phyloP scores from a whole-genome alignment of 257 asterid genomes.

The Galeopsis tetrahit region DNA sequence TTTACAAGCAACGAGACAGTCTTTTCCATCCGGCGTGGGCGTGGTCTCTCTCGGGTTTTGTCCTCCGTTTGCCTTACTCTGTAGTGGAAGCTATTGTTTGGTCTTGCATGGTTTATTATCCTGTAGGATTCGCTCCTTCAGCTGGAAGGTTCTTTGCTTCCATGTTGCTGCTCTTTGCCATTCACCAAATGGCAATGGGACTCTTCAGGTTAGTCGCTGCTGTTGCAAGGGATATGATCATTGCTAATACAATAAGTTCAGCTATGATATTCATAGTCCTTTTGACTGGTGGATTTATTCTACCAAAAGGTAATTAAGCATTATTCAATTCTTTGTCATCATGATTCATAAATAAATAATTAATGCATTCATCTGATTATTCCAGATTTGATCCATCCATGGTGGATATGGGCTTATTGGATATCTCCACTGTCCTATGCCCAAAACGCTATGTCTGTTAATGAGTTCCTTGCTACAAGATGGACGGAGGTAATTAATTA shows the following conservation, averaged over 20 bases:
- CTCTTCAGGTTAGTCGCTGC: constrained; percentile 87
- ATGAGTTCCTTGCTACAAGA: constrained; percentile 79
- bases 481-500: constrained; percentile 68
- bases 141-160: constrained; percentile 79
- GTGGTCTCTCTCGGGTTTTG: constrained; percentile 75
- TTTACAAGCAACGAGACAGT: constrained; percentile 91
- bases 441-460: constrained; percentile 80
- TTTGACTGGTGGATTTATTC: constrained; percentile 82
- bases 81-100: constrained; percentile 74
- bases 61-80: constrained; percentile 85
- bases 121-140: constrained; percentile 80
- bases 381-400: constrained; percentile 81
- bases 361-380: background rate
- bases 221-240: constrained; percentile 75
- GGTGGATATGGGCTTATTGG: constrained; percentile 98
- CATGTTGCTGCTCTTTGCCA: constrained; percentile 64
- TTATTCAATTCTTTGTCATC: background rate
- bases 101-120: constrained; percentile 74
- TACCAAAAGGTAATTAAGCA: constrained; percentile 64
- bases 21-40: constrained; percentile 92
- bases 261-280: constrained; percentile 73
- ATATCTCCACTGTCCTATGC: constrained; percentile 82
- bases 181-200: constrained; percentile 95
- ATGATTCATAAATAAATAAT: background rate
- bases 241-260: constrained; percentile 83